Percentiles rank a stretch among this genome's conserved stretches.
Evolutionary conservation across 306 rosid species (phyloP).

Genomic region (Carpinus fangiana): DNA sequence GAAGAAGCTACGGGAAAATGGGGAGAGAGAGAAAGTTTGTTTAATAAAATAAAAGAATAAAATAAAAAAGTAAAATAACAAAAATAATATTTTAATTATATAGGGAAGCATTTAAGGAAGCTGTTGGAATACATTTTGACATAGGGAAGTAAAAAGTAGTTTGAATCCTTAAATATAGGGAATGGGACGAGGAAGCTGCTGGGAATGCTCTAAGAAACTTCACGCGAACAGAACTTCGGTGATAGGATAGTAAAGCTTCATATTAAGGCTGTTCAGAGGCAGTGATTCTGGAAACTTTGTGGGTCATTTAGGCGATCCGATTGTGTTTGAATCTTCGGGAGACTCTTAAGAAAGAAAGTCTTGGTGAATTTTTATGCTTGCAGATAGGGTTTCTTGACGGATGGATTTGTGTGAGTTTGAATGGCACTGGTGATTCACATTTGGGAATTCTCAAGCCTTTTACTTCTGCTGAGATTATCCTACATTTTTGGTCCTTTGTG

Average conservation of each 20-base stretch:
- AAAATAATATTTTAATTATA: no score
- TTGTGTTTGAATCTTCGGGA: constrained; percentile 40
- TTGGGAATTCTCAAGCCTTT: constrained; percentile 68
- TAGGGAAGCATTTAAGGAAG: no score
- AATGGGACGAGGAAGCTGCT: no score
- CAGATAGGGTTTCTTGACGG: constrained; percentile 61
- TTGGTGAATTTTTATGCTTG: constrained; percentile 29
- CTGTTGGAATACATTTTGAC: no score
- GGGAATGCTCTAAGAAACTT: constrained; percentile 27
- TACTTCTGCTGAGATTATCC: no score
- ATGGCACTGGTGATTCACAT: constrained; percentile 36
- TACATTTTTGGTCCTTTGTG: no score
- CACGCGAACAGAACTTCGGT: constrained; percentile 26
- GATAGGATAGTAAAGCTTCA: constrained; percentile 41
- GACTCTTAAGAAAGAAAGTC: constrained; percentile 34
- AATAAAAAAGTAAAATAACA: no score
- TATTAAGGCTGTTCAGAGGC: constrained; percentile 43
- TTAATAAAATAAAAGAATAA: no score
- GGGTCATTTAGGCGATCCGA: constrained; percentile 41
- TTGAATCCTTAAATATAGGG: no score
- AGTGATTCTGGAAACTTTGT: constrained; percentile 26
- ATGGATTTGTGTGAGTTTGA: constrained; percentile 45
- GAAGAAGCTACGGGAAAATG: no score
- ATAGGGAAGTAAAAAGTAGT: no score
- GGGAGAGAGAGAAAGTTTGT: no score